Percentiles rank a stretch among this genome's conserved stretches.
Evolutionary conservation across 2,329 filamentous ascomycete species (phyloP).

Genomic region (Fusarium pseudocircinatum): DNA sequence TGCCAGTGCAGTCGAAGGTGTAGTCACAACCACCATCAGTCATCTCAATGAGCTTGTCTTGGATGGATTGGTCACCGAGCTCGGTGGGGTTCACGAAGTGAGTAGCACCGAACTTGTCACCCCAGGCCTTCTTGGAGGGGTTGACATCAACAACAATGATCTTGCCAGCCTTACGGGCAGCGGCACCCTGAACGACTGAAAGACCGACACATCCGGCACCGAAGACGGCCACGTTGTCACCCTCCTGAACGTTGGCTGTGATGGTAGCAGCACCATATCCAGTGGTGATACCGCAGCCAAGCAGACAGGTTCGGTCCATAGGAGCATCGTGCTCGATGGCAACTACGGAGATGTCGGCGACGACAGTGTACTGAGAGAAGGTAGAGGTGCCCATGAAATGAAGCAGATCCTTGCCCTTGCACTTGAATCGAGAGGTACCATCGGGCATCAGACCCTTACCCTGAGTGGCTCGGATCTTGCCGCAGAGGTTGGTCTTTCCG

Average conservation of each 20-base stretch:
- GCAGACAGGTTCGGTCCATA: slow-evolving; percentile 94
- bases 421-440: slow-evolving; percentile 92
- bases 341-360: slow-evolving; percentile 98
- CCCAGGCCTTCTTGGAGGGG: slow-evolving; percentile 89
- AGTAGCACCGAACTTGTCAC: slow-evolving; percentile 93
- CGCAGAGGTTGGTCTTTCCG: slow-evolving; percentile 98
- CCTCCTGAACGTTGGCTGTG: slow-evolving; percentile 91
- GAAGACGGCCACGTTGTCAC: slow-evolving; percentile 90
- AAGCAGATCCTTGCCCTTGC: slow-evolving; percentile 92
- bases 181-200: slow-evolving; percentile 92
- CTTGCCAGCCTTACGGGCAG: slow-evolving; percentile 80
- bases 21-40: slow-evolving; percentile 98
- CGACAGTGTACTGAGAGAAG: slow-evolving; percentile 98
- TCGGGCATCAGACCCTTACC: slow-evolving; percentile 97
- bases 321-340: slow-evolving; percentile 89
- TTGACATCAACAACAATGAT: slow-evolving; percentile 84
- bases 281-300: slow-evolving; percentile 98
- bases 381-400: slow-evolving; percentile 99
- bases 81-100: slow-evolving; percentile 95
- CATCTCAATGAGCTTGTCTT: slow-evolving; percentile 95
- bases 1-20: slow-evolving; percentile 99
- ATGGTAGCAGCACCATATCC: slow-evolving; percentile 96
- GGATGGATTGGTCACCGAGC: slow-evolving; percentile 80
- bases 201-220: slow-evolving; percentile 96
- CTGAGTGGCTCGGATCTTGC: slow-evolving; percentile 97